Evolutionary conservation across 371 early-diverging fungal genomes (phyloP), one percentile per base, ranked within the genome.

Genomic region (Mucor velutinosus): DNA sequence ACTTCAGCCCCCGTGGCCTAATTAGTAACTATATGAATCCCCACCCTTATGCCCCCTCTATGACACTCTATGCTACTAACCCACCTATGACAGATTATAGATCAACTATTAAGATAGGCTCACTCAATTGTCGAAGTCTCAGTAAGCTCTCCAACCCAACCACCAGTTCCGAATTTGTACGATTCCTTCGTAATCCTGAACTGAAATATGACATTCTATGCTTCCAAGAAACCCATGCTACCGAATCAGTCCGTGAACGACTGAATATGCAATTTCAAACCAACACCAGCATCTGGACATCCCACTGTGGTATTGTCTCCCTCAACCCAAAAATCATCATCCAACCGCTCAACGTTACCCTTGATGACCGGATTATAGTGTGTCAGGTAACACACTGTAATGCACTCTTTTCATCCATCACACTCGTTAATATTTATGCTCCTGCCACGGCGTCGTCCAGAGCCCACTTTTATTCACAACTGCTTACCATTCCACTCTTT

Each of bases 141-240:
- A 32, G 5, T 14, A 65, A 65, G 56, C 27, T 15, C 1, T 11
- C 7, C 4, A 49, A 1, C 32, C n/a, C 29, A 7, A 17, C 27
- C 7, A 30, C 11, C 10, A 14, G 62, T 7, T 33, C 30, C 7
- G 21, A 64, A 12, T 60, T 66, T 21, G 27, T 35, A 0, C 33
- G 60, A 15, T 53, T 49, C 8, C 21, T 66, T 7, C 51, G 66
- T 14, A 15, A 15, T n/a, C 14, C 19, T 12, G 2, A 51, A 17
- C 10, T 32, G 2, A 2, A 30, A 30, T 30, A 30, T 30, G 66
- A 66, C 39, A 53, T 66, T 10, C 25, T 66, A 37, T 58, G 35
- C 60, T 29, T 66, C 10, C 66, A 66, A 39, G 66, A 66, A 41
- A 53, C 66, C 2, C 57, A 61, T 60, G 60, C 55, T 15, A 4